Base-by-base conservation (phyloP, 495 filamentous ascomycete species). In the Aspergillus bertholletiae region DNA sequence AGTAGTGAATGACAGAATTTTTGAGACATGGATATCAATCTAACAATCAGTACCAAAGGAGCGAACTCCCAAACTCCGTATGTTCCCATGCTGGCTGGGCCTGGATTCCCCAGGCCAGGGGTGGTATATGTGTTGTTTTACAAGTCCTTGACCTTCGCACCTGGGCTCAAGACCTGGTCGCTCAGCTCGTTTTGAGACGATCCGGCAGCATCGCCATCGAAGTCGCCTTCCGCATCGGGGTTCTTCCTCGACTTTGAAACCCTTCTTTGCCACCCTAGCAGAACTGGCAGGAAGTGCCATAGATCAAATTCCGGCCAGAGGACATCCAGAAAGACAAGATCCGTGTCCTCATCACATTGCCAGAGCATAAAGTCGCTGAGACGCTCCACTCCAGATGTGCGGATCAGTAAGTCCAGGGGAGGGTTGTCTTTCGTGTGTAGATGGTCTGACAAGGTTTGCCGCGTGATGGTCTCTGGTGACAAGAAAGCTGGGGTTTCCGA, bases 351-450 rank as follows among this genome's bases (percentile, higher is more conserved):
- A 60, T 97, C 92, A 61, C 88, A 92, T 70, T 98, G 94, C 94
- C 94, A 98, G 49, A 98, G 84, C 92, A 98, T 92, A 63, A 97
- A 98, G 64, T 98, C 94, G 61, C 90, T 96, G 53, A 98, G 71
- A 20, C 94, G 80, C 63, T 92, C 87, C 11, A 98, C 94, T 24
- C 90, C 94, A 47, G 89, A 95, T 0, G 94, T 98, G 23, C 94
- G 81, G 18, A 98, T 78, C 23, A 97, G 81, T 0, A 98, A 76
- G 59, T 98, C 94, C 20, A 97, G 74, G 2, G 95, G 94, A 2
- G 95, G 95, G 50, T 82, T 84, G 28, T 82, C 87, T 37, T 84
- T 82, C 6, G 95, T 97, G 67, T 92, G 89, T 67, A 94, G 84
- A 70, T 96, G 89, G 21, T 80, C 78, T 12, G 84, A 84, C 18